Evolutionary conservation across 139 green algal species (phyloP).

Genomic region (Zygnema cylindricum): DNA sequence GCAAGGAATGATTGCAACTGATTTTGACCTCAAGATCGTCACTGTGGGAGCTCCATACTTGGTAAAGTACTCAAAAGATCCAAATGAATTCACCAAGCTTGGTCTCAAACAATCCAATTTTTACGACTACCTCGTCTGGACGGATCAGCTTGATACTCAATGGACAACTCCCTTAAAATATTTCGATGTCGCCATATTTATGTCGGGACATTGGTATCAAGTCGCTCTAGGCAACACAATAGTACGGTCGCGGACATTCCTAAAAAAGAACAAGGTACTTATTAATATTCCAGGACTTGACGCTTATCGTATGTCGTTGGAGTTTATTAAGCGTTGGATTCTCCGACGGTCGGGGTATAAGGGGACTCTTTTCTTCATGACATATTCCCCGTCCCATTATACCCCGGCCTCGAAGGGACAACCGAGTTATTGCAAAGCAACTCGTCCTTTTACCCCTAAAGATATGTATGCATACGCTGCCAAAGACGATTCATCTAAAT

Average conservation of each 20-base stretch:
- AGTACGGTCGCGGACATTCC: constrained; percentile 23
- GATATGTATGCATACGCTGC: neutral
- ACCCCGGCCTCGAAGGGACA: neutral
- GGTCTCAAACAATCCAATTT: neutral
- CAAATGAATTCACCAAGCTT: constrained; percentile 20
- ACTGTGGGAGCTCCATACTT: constrained; percentile 37
- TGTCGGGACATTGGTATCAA: constrained; percentile 26
- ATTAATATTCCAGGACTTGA: neutral
- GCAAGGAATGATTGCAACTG: constrained; percentile 19
- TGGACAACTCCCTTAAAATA: constrained; percentile 2
- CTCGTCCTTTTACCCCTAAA: neutral
- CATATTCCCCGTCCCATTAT: constrained; percentile 3
- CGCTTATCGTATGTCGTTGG: neutral
- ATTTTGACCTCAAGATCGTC: constrained; percentile 33
- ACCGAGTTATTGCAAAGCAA: neutral
- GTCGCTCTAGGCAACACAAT: constrained; percentile 9
- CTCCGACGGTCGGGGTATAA: neutral
- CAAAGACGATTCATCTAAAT: neutral
- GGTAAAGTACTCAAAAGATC: constrained; percentile 30
- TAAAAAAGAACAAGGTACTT: neutral
- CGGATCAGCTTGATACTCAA: constrained; percentile 27
- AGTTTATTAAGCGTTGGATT: neutral
- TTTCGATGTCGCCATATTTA: neutral
- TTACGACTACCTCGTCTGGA: constrained; percentile 44
- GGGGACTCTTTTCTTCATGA: neutral